These are phyloP conservation scores for Phyllosticta ampelicida DNA, from an alignment of 2,329 filamentous ascomycete genomes.

Conservation along the genomic window DNA sequence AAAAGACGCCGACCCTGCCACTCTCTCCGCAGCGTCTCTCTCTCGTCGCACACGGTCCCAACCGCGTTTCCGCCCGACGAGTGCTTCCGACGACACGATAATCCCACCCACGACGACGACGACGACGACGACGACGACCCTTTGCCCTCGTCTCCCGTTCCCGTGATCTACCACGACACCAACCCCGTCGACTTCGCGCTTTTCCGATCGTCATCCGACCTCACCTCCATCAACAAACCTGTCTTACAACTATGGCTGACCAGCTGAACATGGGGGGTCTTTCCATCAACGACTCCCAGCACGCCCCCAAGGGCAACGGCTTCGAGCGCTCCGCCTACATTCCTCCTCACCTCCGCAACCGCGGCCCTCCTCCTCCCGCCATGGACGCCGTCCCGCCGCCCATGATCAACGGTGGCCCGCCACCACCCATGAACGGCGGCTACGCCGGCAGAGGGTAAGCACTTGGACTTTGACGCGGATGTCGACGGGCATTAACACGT, in stretches of 20 bases:
- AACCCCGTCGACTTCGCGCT: neutral
- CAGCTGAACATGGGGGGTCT: slow-evolving; percentile 75
- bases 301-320: slow-evolving; percentile 38
- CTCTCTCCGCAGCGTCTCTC: too few relatives aligned
- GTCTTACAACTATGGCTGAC: slow-evolving; percentile 56
- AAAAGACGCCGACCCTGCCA: slow-evolving; percentile 22
- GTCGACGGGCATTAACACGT: neutral
- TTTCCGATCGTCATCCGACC: neutral
- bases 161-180: neutral
- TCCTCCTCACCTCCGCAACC: slow-evolving; percentile 65
- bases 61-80: slow-evolving; percentile 29
- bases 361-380: slow-evolving; percentile 24
- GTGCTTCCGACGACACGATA: neutral
- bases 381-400: slow-evolving; percentile 32
- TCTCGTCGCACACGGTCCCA: slow-evolving; percentile 30
- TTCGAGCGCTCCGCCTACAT: slow-evolving; percentile 64
- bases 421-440: slow-evolving; percentile 39
- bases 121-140: neutral
- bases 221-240: neutral
- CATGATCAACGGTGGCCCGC: slow-evolving; percentile 28
- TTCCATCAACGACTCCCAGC: slow-evolving; percentile 56
- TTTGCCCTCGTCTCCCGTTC: neutral
- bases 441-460: slow-evolving; percentile 10
- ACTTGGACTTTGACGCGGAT: neutral
- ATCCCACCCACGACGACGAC: neutral